Conservation (phyloP, 192 early-diverging fungal genomes). For the Coemansia guatemalensis region DNA sequence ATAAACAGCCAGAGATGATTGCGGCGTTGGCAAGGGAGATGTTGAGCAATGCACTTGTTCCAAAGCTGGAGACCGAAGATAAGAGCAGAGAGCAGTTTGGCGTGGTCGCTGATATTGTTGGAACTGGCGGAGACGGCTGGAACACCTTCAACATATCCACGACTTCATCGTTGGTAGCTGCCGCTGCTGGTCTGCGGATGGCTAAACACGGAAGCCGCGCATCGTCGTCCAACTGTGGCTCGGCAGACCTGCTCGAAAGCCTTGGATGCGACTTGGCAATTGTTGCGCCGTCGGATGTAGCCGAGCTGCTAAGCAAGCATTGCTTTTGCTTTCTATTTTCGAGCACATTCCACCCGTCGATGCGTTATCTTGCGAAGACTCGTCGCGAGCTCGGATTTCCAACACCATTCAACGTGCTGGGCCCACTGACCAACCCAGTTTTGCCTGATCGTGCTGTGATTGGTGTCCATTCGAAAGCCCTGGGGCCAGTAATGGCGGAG, state of each 20-base stretch:
- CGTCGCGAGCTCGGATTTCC: slow-evolving; percentile 89
- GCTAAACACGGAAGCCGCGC: slow-evolving; percentile 97
- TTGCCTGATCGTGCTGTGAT: slow-evolving; percentile 78
- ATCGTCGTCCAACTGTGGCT: slow-evolving; percentile 87
- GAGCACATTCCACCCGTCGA: slow-evolving; percentile 87
- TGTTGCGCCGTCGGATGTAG: slow-evolving; percentile 67
- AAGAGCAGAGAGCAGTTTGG: slow-evolving; percentile 43
- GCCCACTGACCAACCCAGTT: slow-evolving; percentile 90
- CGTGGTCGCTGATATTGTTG: slow-evolving; percentile 84
- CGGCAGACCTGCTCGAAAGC: slow-evolving; percentile 90
- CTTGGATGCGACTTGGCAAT: slow-evolving; percentile 71
- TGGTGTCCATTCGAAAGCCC: slow-evolving; percentile 79
- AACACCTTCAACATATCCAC: slow-evolving; percentile 98
- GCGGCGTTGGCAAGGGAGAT: slow-evolving; percentile 77
- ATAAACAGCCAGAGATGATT: slow-evolving; percentile 72
- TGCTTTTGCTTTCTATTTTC: slow-evolving; percentile 94
- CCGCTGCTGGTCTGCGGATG: slow-evolving; percentile 84
- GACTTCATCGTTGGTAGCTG: slow-evolving; percentile 86
- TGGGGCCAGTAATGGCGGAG: slow-evolving; percentile 83
- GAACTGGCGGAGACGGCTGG: slow-evolving; percentile 98
- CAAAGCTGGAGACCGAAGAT: slow-evolving; percentile 54
- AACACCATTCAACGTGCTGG: slow-evolving; percentile 93
- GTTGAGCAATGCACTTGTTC: slow-evolving; percentile 63
- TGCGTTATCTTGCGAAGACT: slow-evolving; percentile 72
- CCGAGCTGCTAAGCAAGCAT: slow-evolving; percentile 58